Base-by-base conservation (phyloP, 2,329 filamentous ascomycete genomes). In the Capronia coronata region DNA sequence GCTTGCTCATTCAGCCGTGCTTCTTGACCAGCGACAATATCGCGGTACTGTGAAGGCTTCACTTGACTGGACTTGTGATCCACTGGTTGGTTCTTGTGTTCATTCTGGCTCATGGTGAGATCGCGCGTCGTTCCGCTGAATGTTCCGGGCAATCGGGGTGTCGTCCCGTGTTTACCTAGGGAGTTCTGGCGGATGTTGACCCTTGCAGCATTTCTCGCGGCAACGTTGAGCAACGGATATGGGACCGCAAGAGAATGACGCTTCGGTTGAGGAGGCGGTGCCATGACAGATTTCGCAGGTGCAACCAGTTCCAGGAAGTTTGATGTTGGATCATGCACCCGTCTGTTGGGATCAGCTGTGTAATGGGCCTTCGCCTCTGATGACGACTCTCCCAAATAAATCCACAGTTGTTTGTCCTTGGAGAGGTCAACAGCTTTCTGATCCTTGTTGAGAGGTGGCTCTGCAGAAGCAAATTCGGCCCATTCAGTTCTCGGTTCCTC, bases 321-420 rank as follows among this genome's bases (percentile, higher is more conserved):
- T 53, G 71, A 68, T 54, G 68, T 65, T 55, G 68, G 67, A 61
- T 75, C 73, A 67, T 74, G 69, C 55, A 69, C 59, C 52, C 61
- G 58, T 50, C 72, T 74, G 51, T 68, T 71, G 37, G 77, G 79
- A 68, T 94, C 82, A 61, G 93, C 86, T 3, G 90, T 94, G 68
- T 93, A 98, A 65, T 94, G 88, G 21, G 89, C 84, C 66, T 84
- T 89, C 46, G 88, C 86, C 63, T 97, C 91, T 5, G 91, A 96
- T 18, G 91, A 97, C 16, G 78, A 79, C 65, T 81, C 81, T 25
- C 87, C 87, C 52, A 98, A 76, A 65, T 96, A 97, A 69, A 88
- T 79, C 87, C 90, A 97, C 14, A 95, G 67, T 64, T 87, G 83
- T 54, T 91, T 79, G 13, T 82, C 75, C 64, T 85, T 86, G 53